These are phyloP conservation scores for Plantago rigida DNA, from an alignment of 305 asterid genomes.

Conservation along the genomic window DNA sequence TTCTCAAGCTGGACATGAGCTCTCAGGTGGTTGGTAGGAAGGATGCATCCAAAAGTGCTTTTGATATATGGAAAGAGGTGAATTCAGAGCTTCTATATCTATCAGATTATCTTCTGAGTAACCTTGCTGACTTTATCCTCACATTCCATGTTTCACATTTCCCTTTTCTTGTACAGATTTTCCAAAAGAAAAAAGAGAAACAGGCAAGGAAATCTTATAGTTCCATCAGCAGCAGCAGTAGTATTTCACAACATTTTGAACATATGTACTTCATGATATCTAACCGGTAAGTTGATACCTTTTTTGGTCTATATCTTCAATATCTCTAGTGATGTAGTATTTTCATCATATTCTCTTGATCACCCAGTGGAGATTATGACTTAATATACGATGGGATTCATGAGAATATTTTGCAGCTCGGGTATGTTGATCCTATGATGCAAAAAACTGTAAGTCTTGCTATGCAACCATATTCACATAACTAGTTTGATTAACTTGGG, in stretches of 20 bases:
- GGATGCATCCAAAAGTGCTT: conserved; percentile 74
- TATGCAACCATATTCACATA: conserved; percentile 11
- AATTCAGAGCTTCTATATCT: conserved; percentile 25
- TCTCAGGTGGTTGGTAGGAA: conserved; percentile 93
- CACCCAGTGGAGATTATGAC: conserved; percentile 80
- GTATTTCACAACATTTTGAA: conserved; percentile 50
- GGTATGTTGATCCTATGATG: conserved; percentile 86
- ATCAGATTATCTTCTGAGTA: conserved; percentile 22
- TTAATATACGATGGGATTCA: conserved; percentile 81
- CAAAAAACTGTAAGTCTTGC: conserved; percentile 68
- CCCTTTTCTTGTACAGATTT: conserved; percentile 43
- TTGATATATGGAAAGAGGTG: conserved; percentile 96
- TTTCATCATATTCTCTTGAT: conserved; percentile 26
- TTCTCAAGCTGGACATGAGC: conserved; percentile 65
- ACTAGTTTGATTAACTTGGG: conserved; percentile 6
- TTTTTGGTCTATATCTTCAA: conserved; percentile 16
- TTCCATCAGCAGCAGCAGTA: conserved; percentile 29
- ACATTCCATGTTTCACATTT: conserved; percentile 20
- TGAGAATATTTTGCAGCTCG: conserved; percentile 74
- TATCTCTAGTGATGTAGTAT: conserved; percentile 17
- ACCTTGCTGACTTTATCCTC: conserved; percentile 6
- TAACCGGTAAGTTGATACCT: conserved; percentile 49
- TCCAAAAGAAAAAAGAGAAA: conserved; percentile 69
- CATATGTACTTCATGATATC: conserved; percentile 66
- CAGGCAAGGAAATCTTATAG: conserved; percentile 39